Conservation (phyloP, 331 rosid genomes). For the Pyracantha coccinea region DNA sequence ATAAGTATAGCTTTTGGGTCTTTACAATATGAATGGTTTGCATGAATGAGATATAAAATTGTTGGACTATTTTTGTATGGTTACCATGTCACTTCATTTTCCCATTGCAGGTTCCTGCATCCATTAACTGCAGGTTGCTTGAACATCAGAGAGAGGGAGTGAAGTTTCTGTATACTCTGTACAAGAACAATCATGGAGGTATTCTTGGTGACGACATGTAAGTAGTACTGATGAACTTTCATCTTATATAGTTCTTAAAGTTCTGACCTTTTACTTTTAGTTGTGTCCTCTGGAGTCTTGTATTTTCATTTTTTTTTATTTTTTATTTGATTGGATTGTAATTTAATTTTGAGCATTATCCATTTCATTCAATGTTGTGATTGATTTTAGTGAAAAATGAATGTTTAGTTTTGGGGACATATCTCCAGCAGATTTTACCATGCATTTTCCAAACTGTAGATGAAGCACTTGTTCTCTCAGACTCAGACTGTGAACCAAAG, state of each 20-base stretch:
- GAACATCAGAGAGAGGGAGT: conserved; percentile 88
- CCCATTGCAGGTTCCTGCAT: conserved; percentile 62
- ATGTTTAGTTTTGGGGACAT: not conserved
- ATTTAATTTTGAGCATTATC: not conserved
- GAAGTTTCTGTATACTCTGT: conserved; percentile 58
- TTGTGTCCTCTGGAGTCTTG: not conserved
- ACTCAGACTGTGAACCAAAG: not conserved
- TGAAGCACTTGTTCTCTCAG: not conserved
- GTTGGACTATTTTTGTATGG: not conserved
- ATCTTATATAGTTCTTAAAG: not conserved
- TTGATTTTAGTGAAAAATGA: not conserved
- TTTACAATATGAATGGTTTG: not conserved
- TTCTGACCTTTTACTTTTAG: not conserved
- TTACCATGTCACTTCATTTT: not conserved
- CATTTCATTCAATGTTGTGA: not conserved
- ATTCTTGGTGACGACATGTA: conserved; percentile 98
- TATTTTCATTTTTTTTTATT: not conserved
- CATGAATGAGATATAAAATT: not conserved
- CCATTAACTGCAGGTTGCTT: conserved; percentile 87
- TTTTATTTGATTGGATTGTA: not conserved
- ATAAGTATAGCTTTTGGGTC: not conserved
- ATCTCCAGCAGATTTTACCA: not conserved
- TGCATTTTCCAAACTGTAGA: not conserved
- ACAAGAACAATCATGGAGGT: conserved; percentile 85
- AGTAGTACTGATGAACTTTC: conserved; percentile 3